phyloP scores from a whole-genome alignment of 1,139 yeast genomes.

The Taiozyma sp. region DNA sequence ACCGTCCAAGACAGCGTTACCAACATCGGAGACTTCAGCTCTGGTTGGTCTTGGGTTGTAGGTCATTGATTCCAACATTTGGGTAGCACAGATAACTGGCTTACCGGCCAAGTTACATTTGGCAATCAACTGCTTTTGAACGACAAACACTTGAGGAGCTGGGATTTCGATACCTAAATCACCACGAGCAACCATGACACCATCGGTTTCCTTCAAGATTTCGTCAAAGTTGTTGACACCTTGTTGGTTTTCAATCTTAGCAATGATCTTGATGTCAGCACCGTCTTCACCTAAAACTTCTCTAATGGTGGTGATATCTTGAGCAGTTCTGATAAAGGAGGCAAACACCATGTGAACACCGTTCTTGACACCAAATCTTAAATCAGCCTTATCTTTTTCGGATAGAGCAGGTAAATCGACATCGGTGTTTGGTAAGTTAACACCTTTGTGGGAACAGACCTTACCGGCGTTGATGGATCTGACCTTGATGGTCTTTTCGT shows the following conservation, averaged over 20 bases:
- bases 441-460: constrained; percentile 97
- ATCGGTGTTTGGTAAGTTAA: constrained; percentile 97
- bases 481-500: constrained; percentile 77
- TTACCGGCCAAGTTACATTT: constrained; percentile 99
- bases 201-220: constrained; percentile 89
- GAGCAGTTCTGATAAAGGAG: constrained; percentile 92
- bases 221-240: constrained; percentile 99
- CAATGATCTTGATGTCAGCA: constrained; percentile 89
- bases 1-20: constrained; percentile 98
- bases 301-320: constrained; percentile 87
- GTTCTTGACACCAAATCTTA: constrained; percentile 93
- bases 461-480: constrained; percentile 90
- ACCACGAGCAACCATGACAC: constrained; percentile 99
- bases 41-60: constrained; percentile 99
- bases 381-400: constrained; percentile 91
- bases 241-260: constrained; percentile 98
- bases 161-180: constrained; percentile 99
- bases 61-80: constrained; percentile 99
- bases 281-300: constrained; percentile 96
- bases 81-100: constrained; percentile 99
- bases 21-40: constrained; percentile 99
- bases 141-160: constrained; percentile 97
- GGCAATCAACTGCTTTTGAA: constrained; percentile 98
- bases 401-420: constrained; percentile 97
- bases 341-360: constrained; percentile 98